A percentile compares a stretch with the other conserved stretches of the same genome.
Conservation (phyloP, 345 rosid genomes). For the Conringia planisiliqua region DNA sequence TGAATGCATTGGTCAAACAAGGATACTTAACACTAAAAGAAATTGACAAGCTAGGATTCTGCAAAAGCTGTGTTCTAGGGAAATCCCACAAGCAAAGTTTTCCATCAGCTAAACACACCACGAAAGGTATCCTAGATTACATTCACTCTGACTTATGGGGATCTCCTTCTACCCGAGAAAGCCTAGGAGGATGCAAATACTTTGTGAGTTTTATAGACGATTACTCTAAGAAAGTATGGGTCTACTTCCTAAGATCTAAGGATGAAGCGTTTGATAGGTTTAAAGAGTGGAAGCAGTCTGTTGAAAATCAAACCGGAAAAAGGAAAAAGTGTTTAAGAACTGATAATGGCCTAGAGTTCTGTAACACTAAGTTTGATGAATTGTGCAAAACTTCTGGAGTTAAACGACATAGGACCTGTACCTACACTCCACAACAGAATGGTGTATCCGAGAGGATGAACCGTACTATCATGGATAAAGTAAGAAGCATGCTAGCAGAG, state of each 20-base stretch:
- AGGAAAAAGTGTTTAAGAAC: too few relatives aligned
- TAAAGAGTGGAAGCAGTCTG: rapidly evolving
- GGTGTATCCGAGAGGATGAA: too few relatives aligned
- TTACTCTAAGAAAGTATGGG: not conserved
- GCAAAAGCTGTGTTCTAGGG: not conserved
- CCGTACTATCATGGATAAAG: too few relatives aligned
- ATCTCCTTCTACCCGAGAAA: not conserved
- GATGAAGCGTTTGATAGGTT: too few relatives aligned
- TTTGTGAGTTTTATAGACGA: not conserved
- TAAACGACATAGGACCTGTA: too few relatives aligned
- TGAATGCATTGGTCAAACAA: not conserved
- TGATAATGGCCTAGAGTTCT: too few relatives aligned
- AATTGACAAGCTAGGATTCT: not conserved
- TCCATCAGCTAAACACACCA: not conserved
- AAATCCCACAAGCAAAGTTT: not conserved
- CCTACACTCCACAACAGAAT: too few relatives aligned
- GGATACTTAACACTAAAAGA: not conserved
- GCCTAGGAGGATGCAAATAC: not conserved
- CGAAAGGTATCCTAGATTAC: not conserved
- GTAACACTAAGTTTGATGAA: too few relatives aligned
- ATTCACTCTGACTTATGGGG: not conserved
- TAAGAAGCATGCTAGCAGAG: too few relatives aligned
- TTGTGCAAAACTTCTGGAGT: too few relatives aligned
- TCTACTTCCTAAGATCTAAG: too few relatives aligned
- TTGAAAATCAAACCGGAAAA: too few relatives aligned